phyloP scores from a whole-genome alignment of 2,329 filamentous ascomycete genomes.

The Chaetomium globosum region DNA sequence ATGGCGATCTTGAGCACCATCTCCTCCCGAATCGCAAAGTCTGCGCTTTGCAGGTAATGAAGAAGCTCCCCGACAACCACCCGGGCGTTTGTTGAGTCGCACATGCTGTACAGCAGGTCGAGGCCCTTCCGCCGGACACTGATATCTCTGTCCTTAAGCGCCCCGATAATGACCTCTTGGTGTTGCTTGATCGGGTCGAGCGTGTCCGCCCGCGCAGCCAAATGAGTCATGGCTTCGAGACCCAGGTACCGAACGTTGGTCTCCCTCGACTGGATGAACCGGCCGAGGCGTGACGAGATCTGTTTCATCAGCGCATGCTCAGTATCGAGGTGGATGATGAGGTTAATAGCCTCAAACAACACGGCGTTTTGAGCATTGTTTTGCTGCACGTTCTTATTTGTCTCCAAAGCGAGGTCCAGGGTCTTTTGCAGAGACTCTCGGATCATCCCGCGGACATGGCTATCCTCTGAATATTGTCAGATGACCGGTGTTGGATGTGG shows the following conservation, averaged over 20 bases:
- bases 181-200: conserved; percentile 98
- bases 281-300: conserved; percentile 85
- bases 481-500: neutral
- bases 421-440: conserved; percentile 90
- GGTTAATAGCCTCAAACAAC: conserved; percentile 96
- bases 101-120: conserved; percentile 99
- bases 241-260: conserved; percentile 97
- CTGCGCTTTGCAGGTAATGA: conserved; percentile 91
- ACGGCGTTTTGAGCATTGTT: conserved; percentile 99
- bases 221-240: conserved; percentile 95
- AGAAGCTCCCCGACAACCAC: conserved; percentile 91
- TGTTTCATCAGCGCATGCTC: conserved; percentile 95
- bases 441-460: conserved; percentile 86
- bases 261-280: conserved; percentile 94
- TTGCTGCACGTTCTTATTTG: conserved; percentile 97
- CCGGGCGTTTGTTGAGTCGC: conserved; percentile 90
- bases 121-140: conserved; percentile 94
- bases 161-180: conserved; percentile 92
- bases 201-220: conserved; percentile 90
- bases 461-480: conserved; percentile 68
- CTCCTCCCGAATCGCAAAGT: conserved; percentile 97
- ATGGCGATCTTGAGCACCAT: conserved; percentile 99
- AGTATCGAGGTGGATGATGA: conserved; percentile 96
- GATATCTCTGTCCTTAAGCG: conserved; percentile 92
- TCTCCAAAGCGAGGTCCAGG: conserved; percentile 85